Percentiles rank a stretch among this genome's conserved stretches.
Evolutionary conservation across 148 eudicot genomes (phyloP).

Genomic region (Fagopyrum esculentum): DNA sequence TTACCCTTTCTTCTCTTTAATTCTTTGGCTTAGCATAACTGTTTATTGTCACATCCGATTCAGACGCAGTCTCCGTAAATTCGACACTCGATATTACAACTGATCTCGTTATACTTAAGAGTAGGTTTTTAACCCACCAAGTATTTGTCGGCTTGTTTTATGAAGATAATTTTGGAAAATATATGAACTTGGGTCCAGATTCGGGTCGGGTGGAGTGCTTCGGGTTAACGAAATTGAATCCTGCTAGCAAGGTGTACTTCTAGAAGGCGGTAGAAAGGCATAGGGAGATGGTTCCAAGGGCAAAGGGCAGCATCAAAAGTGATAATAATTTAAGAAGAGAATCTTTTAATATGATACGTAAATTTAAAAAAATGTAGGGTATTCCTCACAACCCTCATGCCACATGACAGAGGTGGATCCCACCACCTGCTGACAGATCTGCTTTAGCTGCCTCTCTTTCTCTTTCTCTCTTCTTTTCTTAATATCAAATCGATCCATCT

Average conservation of each 20-base stretch:
- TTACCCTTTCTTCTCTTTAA: too few relatives aligned
- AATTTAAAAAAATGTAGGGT: slow-evolving; percentile 1
- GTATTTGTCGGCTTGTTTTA: too few relatives aligned
- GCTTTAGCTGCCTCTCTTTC: background rate
- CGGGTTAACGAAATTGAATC: background rate
- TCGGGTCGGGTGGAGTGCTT: background rate
- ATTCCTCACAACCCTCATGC: slow-evolving; percentile 16
- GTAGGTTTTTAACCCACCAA: too few relatives aligned
- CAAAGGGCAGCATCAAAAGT: background rate
- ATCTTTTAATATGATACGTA: background rate
- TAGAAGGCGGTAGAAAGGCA: background rate
- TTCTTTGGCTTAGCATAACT: too few relatives aligned
- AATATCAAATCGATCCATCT: background rate
- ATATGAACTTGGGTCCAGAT: too few relatives aligned
- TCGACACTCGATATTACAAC: too few relatives aligned
- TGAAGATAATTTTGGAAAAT: too few relatives aligned
- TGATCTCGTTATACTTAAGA: too few relatives aligned
- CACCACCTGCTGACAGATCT: slow-evolving; percentile 34
- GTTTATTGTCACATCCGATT: too few relatives aligned
- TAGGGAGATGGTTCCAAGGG: background rate
- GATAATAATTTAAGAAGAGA: background rate
- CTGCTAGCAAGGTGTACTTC: background rate
- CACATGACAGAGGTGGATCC: slow-evolving; percentile 42
- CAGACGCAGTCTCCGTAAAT: too few relatives aligned
- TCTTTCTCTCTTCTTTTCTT: too few relatives aligned